Base-by-base conservation (phyloP, 768 basidiomycete genomes). In the Leccinum pellstonianum region DNA sequence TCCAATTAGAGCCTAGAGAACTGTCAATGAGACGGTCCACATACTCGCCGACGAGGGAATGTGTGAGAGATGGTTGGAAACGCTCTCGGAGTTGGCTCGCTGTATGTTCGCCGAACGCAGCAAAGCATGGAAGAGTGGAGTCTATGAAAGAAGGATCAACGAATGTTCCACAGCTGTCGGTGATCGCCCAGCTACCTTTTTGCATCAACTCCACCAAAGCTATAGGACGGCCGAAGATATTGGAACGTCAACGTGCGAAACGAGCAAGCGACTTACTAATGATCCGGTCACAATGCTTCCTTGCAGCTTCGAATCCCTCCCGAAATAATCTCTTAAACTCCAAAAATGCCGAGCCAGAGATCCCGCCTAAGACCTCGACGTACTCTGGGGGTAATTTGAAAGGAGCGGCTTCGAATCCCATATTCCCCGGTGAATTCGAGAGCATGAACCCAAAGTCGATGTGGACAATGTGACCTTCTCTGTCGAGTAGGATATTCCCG, bases 371-470 rank as follows among this genome's bases (percentile, higher is more conserved):
- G 29, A 99, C 91, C 66, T 98, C 96, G 55, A 99, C 82, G 74
- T 99, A 99, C 74, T 99, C 97, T 55, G 89, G 80, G 8, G 95
- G 88, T 12, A 98, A 77, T 73, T 99, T 99, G 83, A 99, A 99
- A 1, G 97, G 97, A 2, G 97, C 95, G n/a, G 95, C 96, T 76
- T 99, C 97, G 72, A 99, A 98, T 27, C 96, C 92, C 63, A 99
- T 90, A 71, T 96, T 96, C 19, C 96, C 96, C 0, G 97, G 97
- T 1, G 95, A 94, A 73, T 98, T 98, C 47, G 90, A 90, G 35
- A 98, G 81, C 82, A 98, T 96, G 78, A 98, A 98, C 2, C 97
- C 97, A 71, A 98, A 99, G 74, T 98, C 97, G 61, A 99, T 99
- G 73, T 99, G 93, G 52, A 97, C 88, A 23, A 97, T 80, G 66